Percentiles rank a stretch among this genome's conserved stretches.
These are phyloP conservation scores for Aureobasidium sp. DNA, from an alignment of 2,329 filamentous ascomycete species.

Conservation along the genomic window DNA sequence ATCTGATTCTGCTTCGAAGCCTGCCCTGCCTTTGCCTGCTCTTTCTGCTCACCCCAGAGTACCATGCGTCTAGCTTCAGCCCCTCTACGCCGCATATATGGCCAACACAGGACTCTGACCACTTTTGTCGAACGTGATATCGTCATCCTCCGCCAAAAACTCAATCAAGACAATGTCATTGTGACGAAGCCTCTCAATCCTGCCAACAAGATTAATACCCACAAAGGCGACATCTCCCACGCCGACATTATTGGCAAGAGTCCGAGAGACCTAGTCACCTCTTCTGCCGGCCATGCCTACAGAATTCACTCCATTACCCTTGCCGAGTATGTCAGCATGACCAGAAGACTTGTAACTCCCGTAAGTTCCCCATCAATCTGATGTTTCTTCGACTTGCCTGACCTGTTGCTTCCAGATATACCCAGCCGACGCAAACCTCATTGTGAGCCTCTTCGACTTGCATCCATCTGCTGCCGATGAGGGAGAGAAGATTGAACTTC, in stretches of 20 bases:
- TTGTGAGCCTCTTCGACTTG: slow-evolving; percentile 68
- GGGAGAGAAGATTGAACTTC: slow-evolving; percentile 56
- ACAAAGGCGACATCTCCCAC: slow-evolving; percentile 43
- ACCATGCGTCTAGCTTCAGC: not conserved
- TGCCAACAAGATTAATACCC: slow-evolving; percentile 28
- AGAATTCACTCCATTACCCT: slow-evolving; percentile 58
- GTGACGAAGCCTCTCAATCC: slow-evolving; percentile 33
- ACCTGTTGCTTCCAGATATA: slow-evolving; percentile 51
- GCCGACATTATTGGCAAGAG: slow-evolving; percentile 56
- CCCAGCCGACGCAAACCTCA: slow-evolving; percentile 64
- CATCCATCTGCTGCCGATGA: slow-evolving; percentile 34
- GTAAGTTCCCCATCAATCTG: slow-evolving; percentile 35
- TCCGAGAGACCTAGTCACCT: slow-evolving; percentile 50
- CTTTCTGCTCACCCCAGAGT: not conserved
- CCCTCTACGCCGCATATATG: not conserved
- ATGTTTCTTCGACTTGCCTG: not conserved
- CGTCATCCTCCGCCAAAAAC: slow-evolving; percentile 36
- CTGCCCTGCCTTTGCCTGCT: not conserved
- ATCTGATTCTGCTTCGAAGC: slow-evolving; percentile 3
- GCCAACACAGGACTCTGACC: not conserved
- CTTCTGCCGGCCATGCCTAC: slow-evolving; percentile 41
- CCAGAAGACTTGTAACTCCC: slow-evolving; percentile 65
- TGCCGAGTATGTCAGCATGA: slow-evolving; percentile 63
- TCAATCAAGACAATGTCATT: slow-evolving; percentile 27
- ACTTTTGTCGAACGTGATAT: slow-evolving; percentile 28